These are phyloP conservation scores for Trametes elegans DNA, from an alignment of 768 basidiomycete species.

Conservation along the genomic window DNA sequence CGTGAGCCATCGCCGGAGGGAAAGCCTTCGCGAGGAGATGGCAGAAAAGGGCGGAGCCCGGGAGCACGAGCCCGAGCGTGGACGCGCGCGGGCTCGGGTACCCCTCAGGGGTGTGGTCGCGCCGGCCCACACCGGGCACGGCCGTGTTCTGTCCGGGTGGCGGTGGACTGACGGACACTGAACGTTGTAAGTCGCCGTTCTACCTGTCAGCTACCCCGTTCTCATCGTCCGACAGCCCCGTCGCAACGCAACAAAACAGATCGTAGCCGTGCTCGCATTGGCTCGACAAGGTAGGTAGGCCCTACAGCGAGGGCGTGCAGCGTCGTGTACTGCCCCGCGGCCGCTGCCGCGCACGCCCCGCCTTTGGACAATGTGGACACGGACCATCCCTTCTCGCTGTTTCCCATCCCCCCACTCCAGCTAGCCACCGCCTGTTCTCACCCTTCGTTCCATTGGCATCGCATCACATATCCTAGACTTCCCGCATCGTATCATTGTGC, in stretches of 20 bases:
- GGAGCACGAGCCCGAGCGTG: constrained; percentile 8
- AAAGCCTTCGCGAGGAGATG: not conserved
- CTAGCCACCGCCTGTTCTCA: not conserved
- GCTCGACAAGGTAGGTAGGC: not conserved
- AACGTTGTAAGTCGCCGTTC: not conserved
- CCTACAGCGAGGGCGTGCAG: not conserved
- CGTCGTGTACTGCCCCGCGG: too few relatives aligned
- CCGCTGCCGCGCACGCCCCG: not conserved
- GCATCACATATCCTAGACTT: not conserved
- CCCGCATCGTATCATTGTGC: not conserved
- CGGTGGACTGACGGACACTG: constrained; percentile 2
- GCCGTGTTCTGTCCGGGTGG: not conserved
- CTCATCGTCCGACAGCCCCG: not conserved
- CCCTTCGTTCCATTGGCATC: not conserved
- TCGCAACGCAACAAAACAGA: not conserved
- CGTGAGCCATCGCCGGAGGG: not conserved
- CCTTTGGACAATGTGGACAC: constrained; percentile 1
- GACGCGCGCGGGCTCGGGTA: constrained; percentile 7
- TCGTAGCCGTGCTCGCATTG: not conserved
- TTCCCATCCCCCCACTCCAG: not conserved
- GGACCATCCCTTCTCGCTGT: not conserved
- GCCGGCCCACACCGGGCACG: too few relatives aligned
- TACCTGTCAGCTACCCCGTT: not conserved
- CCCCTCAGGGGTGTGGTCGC: not conserved
- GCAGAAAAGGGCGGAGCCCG: not conserved